Base-by-base conservation (phyloP, 2,329 filamentous ascomycete genomes). In the Fusarium succisae region DNA sequence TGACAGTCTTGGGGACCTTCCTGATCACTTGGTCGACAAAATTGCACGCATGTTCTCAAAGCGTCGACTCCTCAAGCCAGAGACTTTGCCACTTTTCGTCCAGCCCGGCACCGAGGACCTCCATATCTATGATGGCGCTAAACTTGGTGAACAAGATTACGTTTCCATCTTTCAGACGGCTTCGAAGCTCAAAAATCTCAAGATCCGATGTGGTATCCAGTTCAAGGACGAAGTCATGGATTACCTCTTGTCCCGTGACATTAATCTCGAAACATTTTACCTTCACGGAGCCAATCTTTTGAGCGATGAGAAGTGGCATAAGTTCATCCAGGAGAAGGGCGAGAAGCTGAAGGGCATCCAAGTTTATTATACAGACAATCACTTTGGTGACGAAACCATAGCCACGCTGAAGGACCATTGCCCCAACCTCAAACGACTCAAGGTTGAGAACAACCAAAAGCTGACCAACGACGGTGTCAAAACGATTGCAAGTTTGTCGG, bases 201-300 rank as follows among this genome's bases (percentile, higher is more conserved):
- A 94, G 73, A 84, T 97, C 17, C 91, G 93, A 55, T 96, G 95
- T 78, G 94, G 92, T n/a, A 93, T 96, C 56, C 95, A 98, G 79
- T 92, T 98, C 86, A 98, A 97, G 82, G 93, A 98, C 78, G 87
- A 87, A 44, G 93, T 95, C 47, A 88, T 98, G 82, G 90, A 94
- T 59, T 98, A 96, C 80, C 89, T 98, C 78, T 86, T 94, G 26
- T 91, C 91, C 63, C 93, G 94, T 54, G 88, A 93, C 56, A 88
- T 90, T 56, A 83, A 88, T 14, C 85, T 98, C n/a, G 89, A 91
- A 68, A 87, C 90, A 63, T 86, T 98, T 48, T 93, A 94, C 72
- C 87, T 98, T 1, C 92, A 96, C 72, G 94, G 94, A 17, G 91
- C 94, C 15, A 98, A 98, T 75, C 89, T 98, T 2, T 85, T 98